Base-by-base conservation (phyloP, 1,284 basidiomycete genomes). In the Afroboletus lepidellus region DNA sequence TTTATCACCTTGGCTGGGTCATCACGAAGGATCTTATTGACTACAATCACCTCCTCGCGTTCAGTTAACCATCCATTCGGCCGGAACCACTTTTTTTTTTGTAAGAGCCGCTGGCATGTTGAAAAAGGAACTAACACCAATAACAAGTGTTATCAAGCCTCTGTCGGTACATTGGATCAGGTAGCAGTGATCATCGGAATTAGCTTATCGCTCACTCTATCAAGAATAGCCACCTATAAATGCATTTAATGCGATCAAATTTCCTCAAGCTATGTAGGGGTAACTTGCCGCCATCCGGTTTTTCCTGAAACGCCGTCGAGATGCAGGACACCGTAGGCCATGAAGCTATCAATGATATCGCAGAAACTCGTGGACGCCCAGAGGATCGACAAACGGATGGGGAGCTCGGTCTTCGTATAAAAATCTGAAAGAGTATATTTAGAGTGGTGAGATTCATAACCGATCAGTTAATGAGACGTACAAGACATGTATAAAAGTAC, bases 51-150 rank as follows among this genome's bases (percentile, higher is more conserved):
- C 57, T 80, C 80, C 55, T 83, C 77, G 20, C 75, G 65, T 47
- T 78, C 75, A 0, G 73, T 80, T 66, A 90, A 90, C 85, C 87
- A 90, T 0, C 86, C 85, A 33, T 83, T 82, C 0, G 81, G 80
- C 23, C 84, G 69, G 70, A 79, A 87, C 80, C 83, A 83, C 0
- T 79, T 69, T 58, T 79, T 84, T 1, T 84, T 87, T 61, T 86
- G 84, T 85, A 0, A 85, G 85, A 3, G 79, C 77, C 12, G 82
- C 77, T 0, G 85, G 85, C 85, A 90, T 85, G 58, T 76, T 73
- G 71, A 85, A 82, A 73, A 84, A 90, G 0, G 83, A 79, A 0
- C 71, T 62, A 16, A 87, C 39, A 0, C 85, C 86, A 51, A 89
- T 74, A 39, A 66, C 29, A 0, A 85, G 65, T 0, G 84, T 84